phyloP scores from a whole-genome alignment of 148 eudicot species.

The Fagopyrum esculentum region DNA sequence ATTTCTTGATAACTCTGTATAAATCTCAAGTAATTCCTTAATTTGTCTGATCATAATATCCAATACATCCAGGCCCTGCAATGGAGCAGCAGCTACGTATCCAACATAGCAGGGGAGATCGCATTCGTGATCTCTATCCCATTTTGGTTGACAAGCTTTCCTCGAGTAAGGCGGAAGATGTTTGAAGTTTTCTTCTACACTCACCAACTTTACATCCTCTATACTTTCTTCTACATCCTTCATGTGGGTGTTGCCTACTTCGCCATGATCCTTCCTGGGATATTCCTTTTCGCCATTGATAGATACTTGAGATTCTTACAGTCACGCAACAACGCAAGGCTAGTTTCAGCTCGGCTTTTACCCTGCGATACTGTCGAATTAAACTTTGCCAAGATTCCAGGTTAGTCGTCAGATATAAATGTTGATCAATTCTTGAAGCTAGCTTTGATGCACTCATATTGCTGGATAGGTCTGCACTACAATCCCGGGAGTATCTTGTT shows the following conservation, averaged over 20 bases:
- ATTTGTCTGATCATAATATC: too few relatives aligned
- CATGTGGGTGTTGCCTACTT: slow-evolving; percentile 46
- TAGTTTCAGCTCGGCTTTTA: slow-evolving; percentile 42
- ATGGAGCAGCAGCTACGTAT: slow-evolving; percentile 31
- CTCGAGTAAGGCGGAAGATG: slow-evolving; percentile 34
- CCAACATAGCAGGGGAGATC: slow-evolving; percentile 43
- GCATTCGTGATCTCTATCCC: slow-evolving; percentile 28
- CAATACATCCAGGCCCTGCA: slow-evolving; percentile 19
- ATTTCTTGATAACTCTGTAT: neutral
- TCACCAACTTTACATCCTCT: slow-evolving; percentile 45
- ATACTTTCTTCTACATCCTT: slow-evolving; percentile 40
- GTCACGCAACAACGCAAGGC: slow-evolving; percentile 30
- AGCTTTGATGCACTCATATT: too few relatives aligned
- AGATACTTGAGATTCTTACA: slow-evolving; percentile 53
- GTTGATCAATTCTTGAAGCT: too few relatives aligned
- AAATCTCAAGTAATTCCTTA: too few relatives aligned
- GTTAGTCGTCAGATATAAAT: slow-evolving; percentile 13
- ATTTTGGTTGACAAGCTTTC: slow-evolving; percentile 51
- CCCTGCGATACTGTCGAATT: slow-evolving; percentile 43
- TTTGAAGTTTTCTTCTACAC: slow-evolving; percentile 60
- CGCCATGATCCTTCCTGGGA: slow-evolving; percentile 48
- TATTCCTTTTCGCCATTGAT: slow-evolving; percentile 49
- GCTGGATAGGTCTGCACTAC: slow-evolving; percentile 35
- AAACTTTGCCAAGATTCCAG: slow-evolving; percentile 46
- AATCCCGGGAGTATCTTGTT: slow-evolving; percentile 61